These are phyloP conservation scores for Panaeolus cyanescens DNA, from an alignment of 768 basidiomycete genomes.

Conservation along the genomic window DNA sequence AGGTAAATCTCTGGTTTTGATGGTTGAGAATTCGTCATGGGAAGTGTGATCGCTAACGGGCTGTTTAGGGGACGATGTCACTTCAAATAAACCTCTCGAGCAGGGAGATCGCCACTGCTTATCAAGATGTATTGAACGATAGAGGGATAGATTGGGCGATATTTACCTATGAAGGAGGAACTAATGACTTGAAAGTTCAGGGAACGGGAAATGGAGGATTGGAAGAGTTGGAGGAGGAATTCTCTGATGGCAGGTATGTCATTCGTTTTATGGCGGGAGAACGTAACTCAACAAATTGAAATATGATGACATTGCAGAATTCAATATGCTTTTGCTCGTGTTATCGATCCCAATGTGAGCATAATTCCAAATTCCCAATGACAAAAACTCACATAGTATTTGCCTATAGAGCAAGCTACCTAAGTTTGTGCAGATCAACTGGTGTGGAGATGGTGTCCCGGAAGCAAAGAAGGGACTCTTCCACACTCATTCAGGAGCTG, in stretches of 20 bases:
- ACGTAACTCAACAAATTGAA: conserved; percentile 11
- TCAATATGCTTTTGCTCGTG: conserved; percentile 89
- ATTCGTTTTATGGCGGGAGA: conserved; percentile 11
- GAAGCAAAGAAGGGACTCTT: conserved; percentile 91
- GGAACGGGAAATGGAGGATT: conserved; percentile 84
- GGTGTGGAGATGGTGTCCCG: conserved; percentile 98
- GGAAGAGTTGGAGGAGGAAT: conserved; percentile 91
- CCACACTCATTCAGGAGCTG: conserved; percentile 81
- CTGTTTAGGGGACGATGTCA: conserved; percentile 52
- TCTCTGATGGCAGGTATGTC: conserved; percentile 87
- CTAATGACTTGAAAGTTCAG: conserved; percentile 88
- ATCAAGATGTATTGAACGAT: conserved; percentile 71
- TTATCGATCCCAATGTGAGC: conserved; percentile 82
- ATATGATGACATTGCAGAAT: conserved; percentile 54
- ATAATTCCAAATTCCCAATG: not conserved
- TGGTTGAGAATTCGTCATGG: not conserved
- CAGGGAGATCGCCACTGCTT: conserved; percentile 70
- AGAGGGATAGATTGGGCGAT: conserved; percentile 75
- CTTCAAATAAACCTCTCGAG: conserved; percentile 79
- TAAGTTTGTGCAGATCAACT: conserved; percentile 95
- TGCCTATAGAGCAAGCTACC: conserved; percentile 67
- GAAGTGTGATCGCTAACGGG: not conserved
- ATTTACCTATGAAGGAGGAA: conserved; percentile 78
- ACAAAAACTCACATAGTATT: conserved; percentile 4
- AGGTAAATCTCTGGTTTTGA: not conserved